Evolutionary conservation across 202 grass and related monocot species (phyloP), one percentile per base, ranked within the genome.

Genomic region (Cymbopogon flexuosus): DNA sequence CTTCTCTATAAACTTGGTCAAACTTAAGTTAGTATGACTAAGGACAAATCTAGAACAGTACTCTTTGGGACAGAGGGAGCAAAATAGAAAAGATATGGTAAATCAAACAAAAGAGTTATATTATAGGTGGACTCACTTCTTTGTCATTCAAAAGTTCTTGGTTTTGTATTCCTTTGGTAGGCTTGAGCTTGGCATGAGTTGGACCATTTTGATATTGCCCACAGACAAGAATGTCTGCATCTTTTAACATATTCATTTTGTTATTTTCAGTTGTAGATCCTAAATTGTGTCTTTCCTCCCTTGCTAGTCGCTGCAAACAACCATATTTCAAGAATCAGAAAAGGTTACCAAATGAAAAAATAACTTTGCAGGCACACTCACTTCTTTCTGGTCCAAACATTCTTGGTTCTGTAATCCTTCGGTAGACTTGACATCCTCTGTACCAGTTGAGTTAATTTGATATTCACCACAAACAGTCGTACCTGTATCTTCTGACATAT

Each of bases 301-400:
- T 67, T 72, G 57, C 60, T 76, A 72, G 58, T 65, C 81, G 82
- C 82, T 85, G 72, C 46, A 89, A 40, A 89, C 22, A 22, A 60
- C 16, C 36, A 77, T 51, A 37, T 67, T 72, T 85, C 58, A 85
- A 58, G 65, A 77, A 36, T 71, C 2, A 29, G 22, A 65, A 22
- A 84, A 60, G 58, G 16, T 60, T 77, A 71, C 72, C 57, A 72
- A 85, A 49, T 27, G 33, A 54, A 72, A 10, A 35, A 23, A 78
- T 23, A 13, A 30, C 35, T 6, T 65, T 67, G 37, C 13, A 71
- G 18, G 61, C 68, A 79, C 5, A 77, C 87, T 85, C 58, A 89
- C 87, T 81, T 81, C 65, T 62, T 77, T 76, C 24, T 72, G 59
- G 57, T 66, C 68, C 35, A 58, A 72, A 72, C 21, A 57, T 77